phyloP scores from a whole-genome alignment of 2,329 filamentous ascomycete genomes.

The Colletotrichum gloeosporioides region DNA sequence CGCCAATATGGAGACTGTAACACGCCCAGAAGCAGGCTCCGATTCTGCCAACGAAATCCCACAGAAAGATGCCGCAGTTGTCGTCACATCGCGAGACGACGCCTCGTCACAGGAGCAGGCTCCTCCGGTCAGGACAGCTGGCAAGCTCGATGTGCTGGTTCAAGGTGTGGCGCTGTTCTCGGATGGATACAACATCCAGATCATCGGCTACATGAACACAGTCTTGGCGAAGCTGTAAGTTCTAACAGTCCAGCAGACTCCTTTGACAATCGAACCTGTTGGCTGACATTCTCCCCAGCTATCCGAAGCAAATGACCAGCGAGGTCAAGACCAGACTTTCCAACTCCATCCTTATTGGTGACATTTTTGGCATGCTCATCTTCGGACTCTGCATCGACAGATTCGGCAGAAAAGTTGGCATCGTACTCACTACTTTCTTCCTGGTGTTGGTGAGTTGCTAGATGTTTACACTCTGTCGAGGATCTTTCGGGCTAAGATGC shows the following conservation, averaged over 20 bases:
- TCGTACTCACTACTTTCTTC: constrained; percentile 48
- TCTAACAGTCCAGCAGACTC: rapidly evolving
- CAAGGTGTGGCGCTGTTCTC: constrained; percentile 35
- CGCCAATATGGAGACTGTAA: background rate
- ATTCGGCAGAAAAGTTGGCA: constrained; percentile 49
- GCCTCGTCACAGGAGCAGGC: background rate
- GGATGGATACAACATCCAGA: constrained; percentile 39
- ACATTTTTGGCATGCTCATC: constrained; percentile 45
- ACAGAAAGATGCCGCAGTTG: background rate
- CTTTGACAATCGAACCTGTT: rapidly evolving
- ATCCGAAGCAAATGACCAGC: constrained; percentile 35
- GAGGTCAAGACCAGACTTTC: constrained; percentile 42
- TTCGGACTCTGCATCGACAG: constrained; percentile 49
- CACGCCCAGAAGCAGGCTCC: background rate
- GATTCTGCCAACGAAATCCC: background rate
- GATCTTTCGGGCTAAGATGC: background rate
- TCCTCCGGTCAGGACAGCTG: background rate
- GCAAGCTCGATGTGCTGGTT: constrained; percentile 27
- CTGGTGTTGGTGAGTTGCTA: constrained; percentile 37
- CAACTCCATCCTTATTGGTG: constrained; percentile 44
- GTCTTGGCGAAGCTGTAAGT: constrained; percentile 32
- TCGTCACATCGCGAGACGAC: background rate
- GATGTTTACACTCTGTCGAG: rapidly evolving
- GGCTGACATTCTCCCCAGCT: background rate
- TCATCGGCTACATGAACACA: constrained; percentile 38